A percentile compares a stretch with the other conserved stretches of the same genome.
These are phyloP conservation scores for Irpex sp. DNA, from an alignment of 1,284 basidiomycete genomes.

Conservation along the genomic window DNA sequence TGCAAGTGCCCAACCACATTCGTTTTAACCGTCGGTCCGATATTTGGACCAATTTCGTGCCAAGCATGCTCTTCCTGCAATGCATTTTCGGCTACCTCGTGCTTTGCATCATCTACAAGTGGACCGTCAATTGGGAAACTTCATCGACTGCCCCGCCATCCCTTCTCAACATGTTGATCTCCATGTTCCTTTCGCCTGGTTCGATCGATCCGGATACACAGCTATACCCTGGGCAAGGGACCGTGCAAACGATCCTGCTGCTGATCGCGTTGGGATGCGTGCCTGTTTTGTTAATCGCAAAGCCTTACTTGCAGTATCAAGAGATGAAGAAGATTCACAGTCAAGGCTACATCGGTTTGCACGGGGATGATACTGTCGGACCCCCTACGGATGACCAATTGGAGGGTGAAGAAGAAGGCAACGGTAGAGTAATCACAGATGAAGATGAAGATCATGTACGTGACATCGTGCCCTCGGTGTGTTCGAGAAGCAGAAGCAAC, in stretches of 20 bases:
- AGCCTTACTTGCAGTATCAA: conserved; percentile 93
- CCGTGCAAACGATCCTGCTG: conserved; percentile 81
- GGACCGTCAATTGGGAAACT: conserved; percentile 89
- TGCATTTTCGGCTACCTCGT: conserved; percentile 98
- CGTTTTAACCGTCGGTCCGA: conserved; percentile 86
- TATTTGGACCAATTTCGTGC: conserved; percentile 93
- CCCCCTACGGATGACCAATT: conserved; percentile 55
- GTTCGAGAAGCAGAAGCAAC: not conserved
- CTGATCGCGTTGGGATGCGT: conserved; percentile 86
- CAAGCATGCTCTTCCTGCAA: conserved; percentile 96
- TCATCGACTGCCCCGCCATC: conserved; percentile 78
- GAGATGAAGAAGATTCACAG: conserved; percentile 84
- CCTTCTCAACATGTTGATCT: conserved; percentile 93
- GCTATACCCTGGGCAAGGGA: conserved; percentile 87
- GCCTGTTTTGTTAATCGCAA: conserved; percentile 91
- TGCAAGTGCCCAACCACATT: conserved; percentile 94
- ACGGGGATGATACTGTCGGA: conserved; percentile 41
- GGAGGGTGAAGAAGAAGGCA: conserved; percentile 85
- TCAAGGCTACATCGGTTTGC: conserved; percentile 80
- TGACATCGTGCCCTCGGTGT: not conserved
- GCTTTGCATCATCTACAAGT: conserved; percentile 96
- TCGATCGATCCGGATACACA: conserved; percentile 67
- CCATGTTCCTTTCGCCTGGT: conserved; percentile 91
- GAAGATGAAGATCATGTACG: conserved; percentile 55
- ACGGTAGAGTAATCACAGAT: conserved; percentile 71